Conservation (phyloP, 2,329 filamentous ascomycete genomes). For the Botrytis aclada region DNA sequence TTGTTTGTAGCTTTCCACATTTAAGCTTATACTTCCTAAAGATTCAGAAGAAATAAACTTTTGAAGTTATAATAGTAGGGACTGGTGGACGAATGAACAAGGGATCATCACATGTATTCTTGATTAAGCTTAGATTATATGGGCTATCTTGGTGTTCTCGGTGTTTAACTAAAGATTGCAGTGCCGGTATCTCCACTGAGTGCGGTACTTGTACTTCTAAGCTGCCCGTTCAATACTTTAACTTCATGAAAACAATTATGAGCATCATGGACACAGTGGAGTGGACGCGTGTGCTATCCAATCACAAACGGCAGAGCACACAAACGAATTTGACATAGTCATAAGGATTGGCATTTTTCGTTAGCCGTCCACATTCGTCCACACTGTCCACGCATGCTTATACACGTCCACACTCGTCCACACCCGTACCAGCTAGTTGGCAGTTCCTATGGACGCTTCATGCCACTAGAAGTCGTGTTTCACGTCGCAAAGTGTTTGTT, state of each 20-base stretch:
- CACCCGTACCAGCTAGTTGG: background rate
- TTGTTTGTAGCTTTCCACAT: background rate
- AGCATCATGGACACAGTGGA: background rate
- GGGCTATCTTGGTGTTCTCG: background rate
- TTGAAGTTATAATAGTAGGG: background rate
- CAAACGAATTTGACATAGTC: too few species aligned
- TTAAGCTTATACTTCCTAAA: background rate
- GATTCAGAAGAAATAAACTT: background rate
- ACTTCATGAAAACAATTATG: background rate
- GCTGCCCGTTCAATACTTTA: background rate
- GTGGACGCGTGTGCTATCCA: too few species aligned
- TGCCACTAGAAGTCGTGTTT: background rate
- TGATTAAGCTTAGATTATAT: background rate
- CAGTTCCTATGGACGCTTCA: background rate
- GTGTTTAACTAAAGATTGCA: background rate
- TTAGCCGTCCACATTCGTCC: too few species aligned
- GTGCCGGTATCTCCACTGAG: background rate
- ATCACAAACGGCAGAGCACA: too few species aligned
- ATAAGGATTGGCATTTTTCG: too few species aligned
- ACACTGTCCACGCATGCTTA: too few species aligned
- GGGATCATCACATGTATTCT: too few species aligned
- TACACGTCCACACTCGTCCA: background rate
- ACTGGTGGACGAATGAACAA: too few species aligned
- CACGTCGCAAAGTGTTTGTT: background rate
- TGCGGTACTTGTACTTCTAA: background rate